Percentiles rank a stretch among this genome's conserved stretches.
Evolutionary conservation across 2,329 filamentous ascomycete genomes (phyloP).

Genomic region (Fusarium irregulare): DNA sequence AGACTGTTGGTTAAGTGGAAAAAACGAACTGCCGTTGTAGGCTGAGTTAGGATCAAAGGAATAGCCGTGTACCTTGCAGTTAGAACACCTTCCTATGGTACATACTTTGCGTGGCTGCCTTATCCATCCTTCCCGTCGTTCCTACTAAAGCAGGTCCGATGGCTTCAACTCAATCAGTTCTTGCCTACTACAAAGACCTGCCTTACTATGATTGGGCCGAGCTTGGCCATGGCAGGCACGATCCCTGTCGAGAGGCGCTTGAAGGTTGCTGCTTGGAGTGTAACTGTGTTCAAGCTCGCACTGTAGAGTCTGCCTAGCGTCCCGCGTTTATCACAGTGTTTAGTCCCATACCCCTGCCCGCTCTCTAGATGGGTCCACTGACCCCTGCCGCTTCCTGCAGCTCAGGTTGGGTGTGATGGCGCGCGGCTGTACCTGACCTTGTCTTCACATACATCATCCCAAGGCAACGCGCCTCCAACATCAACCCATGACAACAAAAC

Average conservation of each 20-base stretch:
- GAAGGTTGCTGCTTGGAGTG: constrained; percentile 19
- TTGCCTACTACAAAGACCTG: constrained; percentile 35
- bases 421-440: constrained; percentile 43
- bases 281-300: neutral
- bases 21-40: constrained; percentile 28
- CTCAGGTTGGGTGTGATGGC: constrained; percentile 35
- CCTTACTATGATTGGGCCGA: constrained; percentile 26
- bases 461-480: constrained; percentile 35
- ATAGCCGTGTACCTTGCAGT: constrained; percentile 38
- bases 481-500: constrained; percentile 35
- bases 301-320: constrained; percentile 15
- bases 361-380: constrained; percentile 33
- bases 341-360: constrained; percentile 6
- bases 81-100: constrained; percentile 9
- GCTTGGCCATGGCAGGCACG: constrained; percentile 14
- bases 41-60: constrained; percentile 16
- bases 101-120: constrained; percentile 20
- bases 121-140: constrained; percentile 31
- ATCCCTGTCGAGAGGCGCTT: constrained; percentile 39
- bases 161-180: constrained; percentile 30
- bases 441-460: constrained; percentile 24
- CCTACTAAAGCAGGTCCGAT: constrained; percentile 39
- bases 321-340: constrained; percentile 33
- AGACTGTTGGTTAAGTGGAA: constrained; percentile 31
- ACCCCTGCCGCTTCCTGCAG: constrained; percentile 34